Base-by-base conservation (phyloP, 345 rosid species). In the Salix purpurea region DNA sequence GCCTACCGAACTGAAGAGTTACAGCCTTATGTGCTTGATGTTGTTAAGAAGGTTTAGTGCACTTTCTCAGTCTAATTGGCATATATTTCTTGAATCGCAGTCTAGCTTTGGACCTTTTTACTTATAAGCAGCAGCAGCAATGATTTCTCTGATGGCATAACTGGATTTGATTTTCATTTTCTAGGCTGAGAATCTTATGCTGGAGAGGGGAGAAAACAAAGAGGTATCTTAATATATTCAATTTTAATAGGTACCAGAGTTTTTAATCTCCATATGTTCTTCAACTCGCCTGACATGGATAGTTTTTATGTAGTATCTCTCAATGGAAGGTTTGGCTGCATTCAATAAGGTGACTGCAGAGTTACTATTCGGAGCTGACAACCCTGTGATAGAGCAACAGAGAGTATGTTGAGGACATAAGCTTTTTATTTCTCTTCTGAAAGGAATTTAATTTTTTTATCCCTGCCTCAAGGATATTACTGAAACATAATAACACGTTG, bases 311-410 rank as follows among this genome's bases (percentile, higher is more conserved):
- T 85, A 96, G 99, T 96, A 96, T 85, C 96, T 96, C 6, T 92
- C 99, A 21, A 96, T 96, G n/a, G 98, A 96, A 84, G 99, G 99
- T n/a, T 78, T 96, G 88, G 97, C 91, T 5, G 89, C 94, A 71
- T 96, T 96, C 84, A 96, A 93, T 73, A 93, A 91, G 84, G 96
- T 80, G 72, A 96, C 99, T 52, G 99, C 97, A 7, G 98, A 93
- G 83, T 84, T 96, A 81, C 81, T 96, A 40, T 82, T 96, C 78
- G 97, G 99, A 79, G 91, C 93, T 54, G 94, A 87, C 74, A 93
- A 87, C 80, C 84, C 90, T 48, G 89, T 91, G 81, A 85, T 92
- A 64, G 86, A 90, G 83, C 83, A 93, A 70, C 89, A 90, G 80
- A 88, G 83, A 71, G 99, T 96, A 87, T 44, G 94, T 85, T 56